Conservation (phyloP, 2,329 filamentous ascomycete genomes). For the Penicillium polonicum region DNA sequence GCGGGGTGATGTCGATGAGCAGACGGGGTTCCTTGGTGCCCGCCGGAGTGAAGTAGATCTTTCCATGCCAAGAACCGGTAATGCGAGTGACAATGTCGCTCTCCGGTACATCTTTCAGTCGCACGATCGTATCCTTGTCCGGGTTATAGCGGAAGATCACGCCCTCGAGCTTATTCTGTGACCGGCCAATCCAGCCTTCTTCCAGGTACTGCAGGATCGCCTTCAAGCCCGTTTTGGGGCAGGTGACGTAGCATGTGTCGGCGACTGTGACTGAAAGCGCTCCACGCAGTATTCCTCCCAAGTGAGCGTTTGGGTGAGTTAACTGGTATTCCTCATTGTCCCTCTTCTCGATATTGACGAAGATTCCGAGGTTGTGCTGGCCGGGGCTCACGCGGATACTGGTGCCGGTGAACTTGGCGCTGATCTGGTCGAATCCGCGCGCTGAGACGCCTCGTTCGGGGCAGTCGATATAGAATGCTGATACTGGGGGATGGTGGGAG, state of each 20-base stretch:
- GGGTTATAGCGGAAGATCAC: constrained; percentile 89
- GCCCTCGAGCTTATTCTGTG: constrained; percentile 88
- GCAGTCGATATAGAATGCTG: constrained; percentile 90
- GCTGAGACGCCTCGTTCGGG: constrained; percentile 86
- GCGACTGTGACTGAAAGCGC: constrained; percentile 87
- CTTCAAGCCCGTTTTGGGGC: constrained; percentile 86
- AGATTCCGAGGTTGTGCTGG: constrained; percentile 93
- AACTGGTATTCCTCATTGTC: constrained; percentile 91
- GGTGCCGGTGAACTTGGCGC: constrained; percentile 95
- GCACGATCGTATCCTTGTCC: constrained; percentile 74
- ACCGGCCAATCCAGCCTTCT: constrained; percentile 88
- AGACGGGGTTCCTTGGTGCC: constrained; percentile 58
- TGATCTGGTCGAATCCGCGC: constrained; percentile 91
- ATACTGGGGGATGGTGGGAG: constrained; percentile 95
- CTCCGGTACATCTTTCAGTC: constrained; percentile 82
- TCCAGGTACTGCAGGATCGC: constrained; percentile 90
- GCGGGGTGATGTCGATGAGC: constrained; percentile 83
- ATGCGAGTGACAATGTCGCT: constrained; percentile 79
- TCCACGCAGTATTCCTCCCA: constrained; percentile 83
- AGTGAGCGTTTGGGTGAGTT: constrained; percentile 88
- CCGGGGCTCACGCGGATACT: constrained; percentile 88
- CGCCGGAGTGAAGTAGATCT: constrained; percentile 60
- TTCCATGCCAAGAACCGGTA: constrained; percentile 80
- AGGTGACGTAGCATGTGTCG: constrained; percentile 84
- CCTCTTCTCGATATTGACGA: constrained; percentile 77